A percentile compares a stretch with the other conserved stretches of the same genome.
Conservation (phyloP, 495 filamentous ascomycete species). For the Lasiosphaeria ovina region DNA sequence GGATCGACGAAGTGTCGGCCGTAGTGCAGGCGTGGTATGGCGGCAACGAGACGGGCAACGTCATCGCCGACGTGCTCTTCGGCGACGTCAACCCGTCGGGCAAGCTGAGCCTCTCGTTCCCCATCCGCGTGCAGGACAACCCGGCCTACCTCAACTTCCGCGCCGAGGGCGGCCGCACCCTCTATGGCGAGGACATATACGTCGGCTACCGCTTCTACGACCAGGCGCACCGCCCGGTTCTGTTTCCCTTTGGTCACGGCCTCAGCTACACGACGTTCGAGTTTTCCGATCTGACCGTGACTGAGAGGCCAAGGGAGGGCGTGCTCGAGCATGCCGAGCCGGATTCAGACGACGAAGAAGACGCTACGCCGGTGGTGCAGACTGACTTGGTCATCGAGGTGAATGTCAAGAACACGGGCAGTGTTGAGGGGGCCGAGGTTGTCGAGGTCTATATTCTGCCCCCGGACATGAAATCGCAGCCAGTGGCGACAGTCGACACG, state of each 20-base stretch:
- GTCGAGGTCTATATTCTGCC: constrained; percentile 59
- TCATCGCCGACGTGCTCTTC: constrained; percentile 64
- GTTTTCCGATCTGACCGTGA: constrained; percentile 47
- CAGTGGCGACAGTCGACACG: constrained; percentile 31
- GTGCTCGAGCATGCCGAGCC: constrained; percentile 27
- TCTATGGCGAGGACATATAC: constrained; percentile 77
- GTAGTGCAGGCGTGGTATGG: constrained; percentile 59
- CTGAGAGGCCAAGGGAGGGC: not conserved
- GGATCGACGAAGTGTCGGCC: constrained; percentile 51
- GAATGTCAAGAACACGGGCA: constrained; percentile 56
- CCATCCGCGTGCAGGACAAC: constrained; percentile 65
- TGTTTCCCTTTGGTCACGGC: constrained; percentile 74
- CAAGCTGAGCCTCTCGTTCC: constrained; percentile 68
- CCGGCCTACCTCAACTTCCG: constrained; percentile 73
- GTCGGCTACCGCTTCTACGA: constrained; percentile 78
- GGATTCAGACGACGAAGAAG: constrained; percentile 13
- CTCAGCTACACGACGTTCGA: constrained; percentile 70
- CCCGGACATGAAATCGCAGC: constrained; percentile 23
- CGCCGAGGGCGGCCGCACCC: constrained; percentile 64
- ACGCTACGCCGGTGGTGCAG: not conserved
- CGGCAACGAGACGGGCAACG: constrained; percentile 63
- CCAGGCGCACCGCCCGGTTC: constrained; percentile 55
- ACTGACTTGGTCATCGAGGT: constrained; percentile 44
- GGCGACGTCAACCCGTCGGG: constrained; percentile 65
- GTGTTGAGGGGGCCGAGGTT: constrained; percentile 63